phyloP scores from a whole-genome alignment of 75 land plant species.

The Cryptomeria japonica region DNA sequence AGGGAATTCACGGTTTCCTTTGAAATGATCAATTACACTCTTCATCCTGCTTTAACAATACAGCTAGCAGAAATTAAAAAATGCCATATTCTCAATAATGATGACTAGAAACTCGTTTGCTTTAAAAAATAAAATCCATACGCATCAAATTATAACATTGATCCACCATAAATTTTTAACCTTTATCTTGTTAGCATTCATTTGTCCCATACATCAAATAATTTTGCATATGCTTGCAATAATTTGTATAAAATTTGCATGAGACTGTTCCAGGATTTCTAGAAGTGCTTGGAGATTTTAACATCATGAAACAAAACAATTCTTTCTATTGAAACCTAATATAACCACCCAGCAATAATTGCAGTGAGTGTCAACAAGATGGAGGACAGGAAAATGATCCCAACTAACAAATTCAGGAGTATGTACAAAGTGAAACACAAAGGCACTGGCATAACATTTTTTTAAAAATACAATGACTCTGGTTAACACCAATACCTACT shows the following conservation, averaged over 20 bases:
- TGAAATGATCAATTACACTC: constrained; percentile 78
- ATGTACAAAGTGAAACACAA: background rate
- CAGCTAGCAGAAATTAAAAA: background rate
- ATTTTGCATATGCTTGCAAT: background rate
- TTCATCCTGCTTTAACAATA: constrained; percentile 63
- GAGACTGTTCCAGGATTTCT: background rate
- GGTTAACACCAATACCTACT: background rate
- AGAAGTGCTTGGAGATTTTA: background rate
- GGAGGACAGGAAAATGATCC: background rate
- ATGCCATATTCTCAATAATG: background rate
- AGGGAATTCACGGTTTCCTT: constrained; percentile 85
- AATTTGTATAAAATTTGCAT: constrained; percentile 1
- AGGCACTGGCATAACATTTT: background rate
- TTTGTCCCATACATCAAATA: background rate
- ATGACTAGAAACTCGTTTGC: background rate
- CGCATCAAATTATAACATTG: background rate
- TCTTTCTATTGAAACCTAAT: background rate
- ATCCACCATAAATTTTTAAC: background rate
- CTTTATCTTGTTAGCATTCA: background rate
- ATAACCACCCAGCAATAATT: background rate
- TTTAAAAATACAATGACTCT: background rate
- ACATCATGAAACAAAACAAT: background rate
- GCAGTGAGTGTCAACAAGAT: background rate
- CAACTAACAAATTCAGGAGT: background rate
- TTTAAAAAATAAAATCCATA: background rate